Evolutionary conservation across 768 basidiomycete species (phyloP), one percentile per base, ranked within the genome.

Genomic region (Glaciozyma antarctica): DNA sequence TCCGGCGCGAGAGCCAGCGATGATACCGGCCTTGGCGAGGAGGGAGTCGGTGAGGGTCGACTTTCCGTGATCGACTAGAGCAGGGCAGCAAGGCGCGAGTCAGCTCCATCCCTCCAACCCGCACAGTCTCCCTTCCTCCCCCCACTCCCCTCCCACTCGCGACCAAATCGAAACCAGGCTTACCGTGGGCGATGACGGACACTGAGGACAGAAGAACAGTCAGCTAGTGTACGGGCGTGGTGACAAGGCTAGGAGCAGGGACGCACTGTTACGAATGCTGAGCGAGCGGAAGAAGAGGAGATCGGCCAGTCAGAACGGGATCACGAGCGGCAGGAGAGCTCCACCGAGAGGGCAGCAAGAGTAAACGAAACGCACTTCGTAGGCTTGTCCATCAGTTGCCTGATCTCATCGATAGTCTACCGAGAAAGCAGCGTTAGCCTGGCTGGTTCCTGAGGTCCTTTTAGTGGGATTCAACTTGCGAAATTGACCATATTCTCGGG

Each of bases 21-120:
- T 97, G 78, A 99, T 99, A 83, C 95, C 95, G 69, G 95, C 95
- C 82, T 98, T 98, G 71, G 94, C 93, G 77, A 99, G 93, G 53
- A 99, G 83, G 49, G 94, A 97, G 79, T 99, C 95, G 72, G 95
- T 97, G 73, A 99, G 86, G 74, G 95, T 99, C 63, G 95, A 99
- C 80, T 99, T 99, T 81, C 95, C 95, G 81, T 99, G 95, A 80
- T 99, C 95, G 84, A 99, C 95, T 90, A 75, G n/a, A 44, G 13
- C 19, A 0, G 24, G 24, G n/a, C 13, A n/a, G 24, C 17, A 24
- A 13, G 22, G 21, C 2, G 22, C 43, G 26, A 19, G 58, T 58
- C 28, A 45, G 43, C 45, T 58, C 28, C 26, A 17, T n/a, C 38
- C 55, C 34, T 43, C 55, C n/a, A n/a, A n/a, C n/a, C n/a, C n/a